These are phyloP conservation scores for Leccinum pallidistipes DNA, from an alignment of 1,284 basidiomycete genomes.

Conservation along the genomic window DNA sequence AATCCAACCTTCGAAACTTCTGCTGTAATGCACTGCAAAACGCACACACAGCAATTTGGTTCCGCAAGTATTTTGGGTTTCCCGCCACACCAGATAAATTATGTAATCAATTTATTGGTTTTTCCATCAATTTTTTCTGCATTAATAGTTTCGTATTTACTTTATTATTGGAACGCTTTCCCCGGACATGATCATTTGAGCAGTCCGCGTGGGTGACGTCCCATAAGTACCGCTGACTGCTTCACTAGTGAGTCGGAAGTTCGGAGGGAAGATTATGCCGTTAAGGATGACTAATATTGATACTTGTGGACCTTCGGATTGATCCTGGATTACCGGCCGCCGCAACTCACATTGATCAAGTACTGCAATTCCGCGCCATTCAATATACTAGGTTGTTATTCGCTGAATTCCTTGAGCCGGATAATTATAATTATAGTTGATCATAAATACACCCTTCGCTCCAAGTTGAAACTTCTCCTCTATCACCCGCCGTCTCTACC, in stretches of 20 bases:
- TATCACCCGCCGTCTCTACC: background rate
- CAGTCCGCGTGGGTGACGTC: slow-evolving; percentile 1
- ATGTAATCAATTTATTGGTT: background rate
- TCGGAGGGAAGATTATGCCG: background rate
- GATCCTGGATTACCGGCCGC: background rate
- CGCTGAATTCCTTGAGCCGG: slow-evolving; percentile 1
- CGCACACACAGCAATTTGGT: background rate
- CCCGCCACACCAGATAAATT: background rate
- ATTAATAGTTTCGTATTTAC: too few species aligned
- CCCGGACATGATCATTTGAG: background rate
- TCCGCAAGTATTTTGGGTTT: background rate
- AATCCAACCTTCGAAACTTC: background rate
- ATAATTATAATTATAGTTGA: slow-evolving; percentile 3
- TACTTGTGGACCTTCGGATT: background rate
- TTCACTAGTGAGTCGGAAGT: background rate
- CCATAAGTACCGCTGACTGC: background rate
- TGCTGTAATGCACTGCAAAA: background rate
- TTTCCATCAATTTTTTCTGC: too few species aligned
- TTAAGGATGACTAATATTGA: background rate
- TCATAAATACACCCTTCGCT: slow-evolving; percentile 21
- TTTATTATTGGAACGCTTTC: background rate
- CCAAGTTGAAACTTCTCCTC: background rate
- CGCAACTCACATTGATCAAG: background rate
- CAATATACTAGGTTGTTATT: background rate
- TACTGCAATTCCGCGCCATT: background rate